These are phyloP conservation scores for Alliaria petiolata DNA, from an alignment of 345 rosid species.

Conservation along the genomic window DNA sequence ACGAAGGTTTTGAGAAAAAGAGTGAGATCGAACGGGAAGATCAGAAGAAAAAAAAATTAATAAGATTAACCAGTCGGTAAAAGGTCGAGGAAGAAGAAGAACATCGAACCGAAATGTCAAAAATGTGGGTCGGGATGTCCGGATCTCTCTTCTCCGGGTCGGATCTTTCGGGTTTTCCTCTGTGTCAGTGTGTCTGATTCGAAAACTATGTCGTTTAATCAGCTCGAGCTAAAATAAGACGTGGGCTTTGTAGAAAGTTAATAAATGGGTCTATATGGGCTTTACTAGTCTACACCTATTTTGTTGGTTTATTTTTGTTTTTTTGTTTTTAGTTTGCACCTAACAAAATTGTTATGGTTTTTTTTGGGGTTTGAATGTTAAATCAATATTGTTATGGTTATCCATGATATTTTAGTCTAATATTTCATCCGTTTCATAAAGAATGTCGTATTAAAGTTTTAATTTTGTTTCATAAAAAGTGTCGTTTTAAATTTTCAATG, in stretches of 20 bases:
- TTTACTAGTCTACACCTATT: neutral
- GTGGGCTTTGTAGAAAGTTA: neutral
- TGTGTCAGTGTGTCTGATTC: neutral
- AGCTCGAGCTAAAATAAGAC: no score
- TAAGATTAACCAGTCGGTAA: conserved; percentile 5
- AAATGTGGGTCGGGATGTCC: conserved; percentile 11
- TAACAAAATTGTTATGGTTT: no score
- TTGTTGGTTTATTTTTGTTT: no score
- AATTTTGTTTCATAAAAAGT: no score
- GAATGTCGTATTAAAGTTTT: no score
- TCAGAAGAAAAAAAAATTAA: no score
- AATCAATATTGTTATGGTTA: no score
- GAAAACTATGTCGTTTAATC: neutral
- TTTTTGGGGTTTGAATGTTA: no score
- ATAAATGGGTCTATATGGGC: neutral
- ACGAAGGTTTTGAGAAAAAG: neutral
- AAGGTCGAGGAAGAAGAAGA: conserved; percentile 13
- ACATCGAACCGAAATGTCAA: conserved; percentile 7
- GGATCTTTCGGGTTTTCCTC: neutral
- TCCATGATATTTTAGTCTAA: no score
- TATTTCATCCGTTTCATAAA: no score
- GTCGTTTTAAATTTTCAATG: no score
- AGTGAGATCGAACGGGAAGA: conserved; percentile 23
- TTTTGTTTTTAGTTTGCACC: no score
- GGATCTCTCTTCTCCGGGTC: conserved; percentile 13